Evolutionary conservation across 352 stramenopile genomes (phyloP).

Genomic region (Phytophthora pisi): DNA sequence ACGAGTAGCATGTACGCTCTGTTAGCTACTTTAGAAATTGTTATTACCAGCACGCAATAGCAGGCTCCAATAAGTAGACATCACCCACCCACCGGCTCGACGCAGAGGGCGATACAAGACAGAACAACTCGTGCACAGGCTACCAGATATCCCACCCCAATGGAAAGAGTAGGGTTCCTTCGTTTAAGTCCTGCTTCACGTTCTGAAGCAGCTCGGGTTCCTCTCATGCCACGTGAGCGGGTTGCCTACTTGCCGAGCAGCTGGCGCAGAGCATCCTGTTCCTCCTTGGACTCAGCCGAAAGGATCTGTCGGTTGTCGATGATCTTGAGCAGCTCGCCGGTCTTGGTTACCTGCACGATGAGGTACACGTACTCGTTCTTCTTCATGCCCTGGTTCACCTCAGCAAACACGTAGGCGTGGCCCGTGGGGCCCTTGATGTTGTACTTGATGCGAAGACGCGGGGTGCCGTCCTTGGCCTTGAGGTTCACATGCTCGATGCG

Average conservation of each 20-base stretch:
- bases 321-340: slow-evolving; percentile 90
- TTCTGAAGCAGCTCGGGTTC: slow-evolving; percentile 18
- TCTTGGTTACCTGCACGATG: slow-evolving; percentile 94
- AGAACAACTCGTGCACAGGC: slow-evolving; percentile 10
- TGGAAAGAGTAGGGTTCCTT: slow-evolving; percentile 25
- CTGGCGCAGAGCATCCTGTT: slow-evolving; percentile 79
- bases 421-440: slow-evolving; percentile 94
- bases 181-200: slow-evolving; percentile 19
- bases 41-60: slow-evolving; percentile 10
- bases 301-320: slow-evolving; percentile 93
- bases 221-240: slow-evolving; percentile 16
- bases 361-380: slow-evolving; percentile 96
- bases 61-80: slow-evolving; percentile 8
- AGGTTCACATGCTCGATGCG: slow-evolving; percentile 96
- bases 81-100: background rate
- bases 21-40: slow-evolving; percentile 8
- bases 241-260: slow-evolving; percentile 64
- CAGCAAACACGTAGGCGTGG: slow-evolving; percentile 92
- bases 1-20: slow-evolving; percentile 38
- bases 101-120: slow-evolving; percentile 10
- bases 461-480: slow-evolving; percentile 85
- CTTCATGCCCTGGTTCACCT: slow-evolving; percentile 93
- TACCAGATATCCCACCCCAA: slow-evolving; percentile 24
- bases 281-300: slow-evolving; percentile 69
- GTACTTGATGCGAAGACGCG: slow-evolving; percentile 91